phyloP scores from a whole-genome alignment of 495 filamentous ascomycete genomes.

The Symbiotaphrina buchneri region DNA sequence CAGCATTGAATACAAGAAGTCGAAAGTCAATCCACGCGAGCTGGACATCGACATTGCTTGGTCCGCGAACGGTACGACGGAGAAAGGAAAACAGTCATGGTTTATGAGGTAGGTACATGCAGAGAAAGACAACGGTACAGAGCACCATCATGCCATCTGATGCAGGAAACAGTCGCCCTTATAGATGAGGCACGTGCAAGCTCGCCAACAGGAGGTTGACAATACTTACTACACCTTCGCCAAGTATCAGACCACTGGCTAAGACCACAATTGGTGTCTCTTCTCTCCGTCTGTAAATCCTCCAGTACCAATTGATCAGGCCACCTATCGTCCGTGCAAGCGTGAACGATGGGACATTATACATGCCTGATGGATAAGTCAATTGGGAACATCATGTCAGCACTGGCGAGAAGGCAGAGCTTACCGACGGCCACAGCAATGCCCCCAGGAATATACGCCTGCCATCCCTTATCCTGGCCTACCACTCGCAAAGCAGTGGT shows the following conservation, averaged over 20 bases:
- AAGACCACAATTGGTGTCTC: constrained; percentile 38
- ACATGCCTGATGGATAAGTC: constrained; percentile 41
- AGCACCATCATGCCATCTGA: not conserved
- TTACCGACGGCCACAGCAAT: constrained; percentile 81
- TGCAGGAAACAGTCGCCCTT: constrained; percentile 3
- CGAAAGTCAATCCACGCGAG: constrained; percentile 18
- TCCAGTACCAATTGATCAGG: constrained; percentile 67
- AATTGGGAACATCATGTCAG: not conserved
- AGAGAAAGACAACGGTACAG: not conserved
- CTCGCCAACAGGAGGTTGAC: constrained; percentile 73
- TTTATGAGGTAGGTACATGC: constrained; percentile 6
- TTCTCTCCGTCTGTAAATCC: constrained; percentile 18
- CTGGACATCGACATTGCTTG: constrained; percentile 26
- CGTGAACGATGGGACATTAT: constrained; percentile 91
- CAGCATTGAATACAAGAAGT: constrained; percentile 26
- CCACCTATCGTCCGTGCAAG: constrained; percentile 76
- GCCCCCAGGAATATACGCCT: constrained; percentile 56
- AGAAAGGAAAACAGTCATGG: constrained; percentile 8
- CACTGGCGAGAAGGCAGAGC: constrained; percentile 7
- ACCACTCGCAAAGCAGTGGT: constrained; percentile 45
- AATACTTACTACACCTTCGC: constrained; percentile 87
- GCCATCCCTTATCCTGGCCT: constrained; percentile 22
- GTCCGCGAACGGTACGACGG: constrained; percentile 13
- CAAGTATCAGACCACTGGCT: constrained; percentile 66
- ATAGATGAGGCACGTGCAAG: constrained; percentile 55